These are phyloP conservation scores for Penicillium robsamsonii DNA, from an alignment of 495 filamentous ascomycete species.

Conservation along the genomic window DNA sequence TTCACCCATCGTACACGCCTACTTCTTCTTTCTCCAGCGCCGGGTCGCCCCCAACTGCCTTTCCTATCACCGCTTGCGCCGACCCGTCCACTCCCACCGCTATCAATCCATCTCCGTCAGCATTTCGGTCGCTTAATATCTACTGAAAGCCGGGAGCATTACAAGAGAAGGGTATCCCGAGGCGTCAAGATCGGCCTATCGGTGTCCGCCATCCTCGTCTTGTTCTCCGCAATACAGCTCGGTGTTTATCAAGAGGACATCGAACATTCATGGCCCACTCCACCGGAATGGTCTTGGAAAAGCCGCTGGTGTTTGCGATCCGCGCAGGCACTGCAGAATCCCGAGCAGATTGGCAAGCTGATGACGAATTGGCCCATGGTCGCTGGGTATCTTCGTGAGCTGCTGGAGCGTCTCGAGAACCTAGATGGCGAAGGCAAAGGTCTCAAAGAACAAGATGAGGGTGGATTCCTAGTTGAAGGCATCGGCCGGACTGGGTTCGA, in stretches of 20 bases:
- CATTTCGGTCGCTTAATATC: conserved; percentile 69
- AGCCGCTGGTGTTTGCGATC: conserved; percentile 59
- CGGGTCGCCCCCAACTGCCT: conserved; percentile 71
- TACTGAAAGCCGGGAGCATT: conserved; percentile 67
- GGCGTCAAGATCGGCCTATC: conserved; percentile 56
- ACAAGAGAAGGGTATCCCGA: conserved; percentile 61
- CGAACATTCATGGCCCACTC: conserved; percentile 71
- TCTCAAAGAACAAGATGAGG: conserved; percentile 55
- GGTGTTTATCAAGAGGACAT: conserved; percentile 65
- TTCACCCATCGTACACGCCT: conserved; percentile 51
- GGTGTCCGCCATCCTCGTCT: conserved; percentile 53
- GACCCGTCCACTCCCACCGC: conserved; percentile 33
- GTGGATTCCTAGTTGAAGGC: conserved; percentile 52
- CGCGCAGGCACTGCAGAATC: conserved; percentile 56
- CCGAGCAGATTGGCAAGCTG: conserved; percentile 45
- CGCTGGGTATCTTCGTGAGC: conserved; percentile 49
- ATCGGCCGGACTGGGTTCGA: conserved; percentile 63
- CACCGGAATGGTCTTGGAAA: conserved; percentile 68
- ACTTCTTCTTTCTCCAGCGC: conserved; percentile 46
- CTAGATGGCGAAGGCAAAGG: conserved; percentile 63
- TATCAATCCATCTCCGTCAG: conserved; percentile 46
- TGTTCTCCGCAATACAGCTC: conserved; percentile 52
- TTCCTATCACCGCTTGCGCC: conserved; percentile 63
- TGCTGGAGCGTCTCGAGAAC: conserved; percentile 64
- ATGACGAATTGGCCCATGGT: conserved; percentile 65